phyloP scores from a whole-genome alignment of 208 protist genomes.

The Trypanosoma vivax region DNA sequence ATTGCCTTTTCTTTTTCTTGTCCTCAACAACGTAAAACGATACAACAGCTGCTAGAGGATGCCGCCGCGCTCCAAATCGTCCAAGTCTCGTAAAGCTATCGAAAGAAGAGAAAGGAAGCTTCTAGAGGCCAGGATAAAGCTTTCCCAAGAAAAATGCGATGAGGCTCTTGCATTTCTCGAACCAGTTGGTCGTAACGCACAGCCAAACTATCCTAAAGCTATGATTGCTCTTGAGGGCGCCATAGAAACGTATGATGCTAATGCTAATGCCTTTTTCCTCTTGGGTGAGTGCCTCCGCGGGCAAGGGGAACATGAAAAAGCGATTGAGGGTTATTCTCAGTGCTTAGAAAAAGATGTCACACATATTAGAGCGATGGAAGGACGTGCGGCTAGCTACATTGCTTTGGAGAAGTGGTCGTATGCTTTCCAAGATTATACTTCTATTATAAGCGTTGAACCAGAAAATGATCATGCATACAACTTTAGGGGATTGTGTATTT shows the following conservation, averaged over 20 bases:
- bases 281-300: conserved; percentile 58
- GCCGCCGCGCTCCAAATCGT: conserved; percentile 17
- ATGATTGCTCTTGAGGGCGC: conserved; percentile 62
- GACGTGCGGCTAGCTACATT: conserved; percentile 65
- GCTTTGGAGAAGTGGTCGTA: conserved; percentile 40
- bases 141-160: conserved; percentile 63
- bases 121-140: conserved; percentile 67
- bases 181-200: conserved; percentile 39
- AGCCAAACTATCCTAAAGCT: conserved; percentile 77
- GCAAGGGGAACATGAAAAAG: conserved; percentile 52
- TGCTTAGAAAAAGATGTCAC: conserved; percentile 66
- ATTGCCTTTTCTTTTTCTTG: conserved; percentile 14
- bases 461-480: conserved; percentile 91
- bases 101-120: conserved; percentile 71
- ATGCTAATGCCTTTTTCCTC: conserved; percentile 52
- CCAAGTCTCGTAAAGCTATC: conserved; percentile 35
- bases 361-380: conserved; percentile 57
- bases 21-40: background rate
- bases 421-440: conserved; percentile 87
- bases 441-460: conserved; percentile 76
- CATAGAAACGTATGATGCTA: conserved; percentile 64
- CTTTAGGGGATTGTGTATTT: conserved; percentile 80
- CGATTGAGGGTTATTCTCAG: conserved; percentile 70
- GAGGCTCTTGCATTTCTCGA: conserved; percentile 71
- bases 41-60: conserved; percentile 1